These are phyloP conservation scores for Edaphochlamys debaryana DNA, from an alignment of 139 green algal genomes.

Conservation along the genomic window DNA sequence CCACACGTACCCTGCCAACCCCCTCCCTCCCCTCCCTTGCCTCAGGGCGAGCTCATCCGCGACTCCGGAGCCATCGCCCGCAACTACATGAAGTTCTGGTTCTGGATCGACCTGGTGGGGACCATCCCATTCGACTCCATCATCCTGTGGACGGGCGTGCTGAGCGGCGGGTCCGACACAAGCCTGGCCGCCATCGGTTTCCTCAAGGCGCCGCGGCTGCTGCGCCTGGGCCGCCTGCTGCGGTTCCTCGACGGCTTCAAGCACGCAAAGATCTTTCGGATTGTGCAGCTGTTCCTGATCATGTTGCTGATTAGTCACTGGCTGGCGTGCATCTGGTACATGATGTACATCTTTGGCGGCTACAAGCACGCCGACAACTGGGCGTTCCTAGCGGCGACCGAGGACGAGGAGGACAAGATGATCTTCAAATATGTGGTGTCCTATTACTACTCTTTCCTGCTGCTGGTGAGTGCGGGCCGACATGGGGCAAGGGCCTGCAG, in stretches of 20 bases:
- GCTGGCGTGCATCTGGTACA: constrained; percentile 41
- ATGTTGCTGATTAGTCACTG: constrained; percentile 43
- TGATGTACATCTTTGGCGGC: constrained; percentile 43
- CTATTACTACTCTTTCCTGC: constrained; percentile 35
- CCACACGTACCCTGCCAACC: no score
- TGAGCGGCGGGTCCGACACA: neutral
- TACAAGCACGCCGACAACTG: constrained; percentile 2
- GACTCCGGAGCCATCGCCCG: constrained; percentile 10
- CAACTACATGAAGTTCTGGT: constrained; percentile 45
- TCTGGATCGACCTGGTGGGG: constrained; percentile 43
- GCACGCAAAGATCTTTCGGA: constrained; percentile 40
- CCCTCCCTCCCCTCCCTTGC: no score
- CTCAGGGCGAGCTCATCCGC: constrained; percentile 36
- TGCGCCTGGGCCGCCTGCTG: constrained; percentile 35
- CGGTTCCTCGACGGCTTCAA: constrained; percentile 40
- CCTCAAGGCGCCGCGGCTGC: constrained; percentile 44
- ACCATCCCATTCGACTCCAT: constrained; percentile 44
- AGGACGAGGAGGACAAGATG: no score
- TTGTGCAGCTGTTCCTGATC: constrained; percentile 36
- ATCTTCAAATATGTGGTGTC: constrained; percentile 3
- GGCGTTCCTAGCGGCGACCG: neutral
- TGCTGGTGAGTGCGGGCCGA: constrained; percentile 23
- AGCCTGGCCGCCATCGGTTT: constrained; percentile 47
- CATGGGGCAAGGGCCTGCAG: no score
- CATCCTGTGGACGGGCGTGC: neutral